Evolutionary conservation across 2,329 filamentous ascomycete genomes (phyloP).

Genomic region (Alternaria sp.): DNA sequence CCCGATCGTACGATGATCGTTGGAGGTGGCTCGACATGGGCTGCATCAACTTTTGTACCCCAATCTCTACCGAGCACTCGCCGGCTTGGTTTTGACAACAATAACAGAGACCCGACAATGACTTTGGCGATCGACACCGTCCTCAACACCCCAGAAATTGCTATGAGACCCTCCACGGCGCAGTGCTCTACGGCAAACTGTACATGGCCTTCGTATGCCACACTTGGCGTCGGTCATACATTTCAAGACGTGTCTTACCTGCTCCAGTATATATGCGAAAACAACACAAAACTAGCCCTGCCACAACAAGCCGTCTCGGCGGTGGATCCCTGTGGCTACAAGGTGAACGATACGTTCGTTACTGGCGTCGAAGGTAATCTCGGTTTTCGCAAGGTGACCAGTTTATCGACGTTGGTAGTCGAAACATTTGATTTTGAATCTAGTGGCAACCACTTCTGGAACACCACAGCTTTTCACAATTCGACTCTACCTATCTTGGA

Average conservation of each 20-base stretch:
- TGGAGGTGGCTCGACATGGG: not conserved
- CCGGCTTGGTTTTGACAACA: too few species aligned
- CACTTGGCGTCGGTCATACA: slow-evolving; percentile 27
- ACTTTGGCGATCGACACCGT: not conserved
- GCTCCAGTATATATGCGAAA: slow-evolving; percentile 17
- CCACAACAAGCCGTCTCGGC: not conserved
- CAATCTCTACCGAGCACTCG: too few species aligned
- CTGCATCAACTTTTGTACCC: slow-evolving; percentile 2
- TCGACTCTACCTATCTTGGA: slow-evolving; percentile 14
- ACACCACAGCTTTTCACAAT: slow-evolving; percentile 20
- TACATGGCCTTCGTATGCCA: slow-evolving; percentile 24
- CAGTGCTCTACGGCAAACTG: slow-evolving; percentile 23
- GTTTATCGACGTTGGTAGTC: slow-evolving; percentile 9
- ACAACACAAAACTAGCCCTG: not conserved
- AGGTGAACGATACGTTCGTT: slow-evolving; percentile 19
- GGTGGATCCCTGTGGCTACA: slow-evolving; percentile 20
- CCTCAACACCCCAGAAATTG: not conserved
- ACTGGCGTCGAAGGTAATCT: not conserved
- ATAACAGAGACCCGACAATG: slow-evolving; percentile 1
- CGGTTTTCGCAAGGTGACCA: not conserved
- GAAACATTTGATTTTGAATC: not conserved
- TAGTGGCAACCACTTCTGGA: slow-evolving; percentile 1
- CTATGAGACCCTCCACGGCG: slow-evolving; percentile 4
- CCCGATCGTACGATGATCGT: slow-evolving; percentile 1
- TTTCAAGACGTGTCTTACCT: slow-evolving; percentile 22